Conservation (phyloP, 2,329 filamentous ascomycete species). For the Lanzia echinophila region DNA sequence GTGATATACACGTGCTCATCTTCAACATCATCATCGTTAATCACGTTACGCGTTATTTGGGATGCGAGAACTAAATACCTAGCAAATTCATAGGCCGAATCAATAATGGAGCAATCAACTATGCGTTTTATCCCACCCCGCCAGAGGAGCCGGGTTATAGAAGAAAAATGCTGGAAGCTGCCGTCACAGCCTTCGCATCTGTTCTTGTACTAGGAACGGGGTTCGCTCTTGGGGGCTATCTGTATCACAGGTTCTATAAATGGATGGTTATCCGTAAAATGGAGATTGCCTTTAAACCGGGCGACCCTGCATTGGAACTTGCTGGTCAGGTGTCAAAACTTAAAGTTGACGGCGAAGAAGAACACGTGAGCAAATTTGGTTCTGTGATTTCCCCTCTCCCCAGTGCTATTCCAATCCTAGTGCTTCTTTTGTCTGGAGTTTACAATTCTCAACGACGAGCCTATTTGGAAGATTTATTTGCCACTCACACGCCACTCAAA, state of each 20-base stretch:
- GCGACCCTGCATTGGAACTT: conserved; percentile 81
- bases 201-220: conserved; percentile 63
- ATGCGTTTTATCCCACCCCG: not conserved
- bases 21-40: no score
- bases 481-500: no score
- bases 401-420: conserved; percentile 33
- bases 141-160: conserved; percentile 8
- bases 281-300: conserved; percentile 81
- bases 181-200: conserved; percentile 68
- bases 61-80: no score
- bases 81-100: no score
- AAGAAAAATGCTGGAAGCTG: conserved; percentile 64
- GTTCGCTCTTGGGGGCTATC: conserved; percentile 62
- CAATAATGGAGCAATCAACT: not conserved
- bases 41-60: no score
- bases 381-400: no score
- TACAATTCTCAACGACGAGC: no score
- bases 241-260: conserved; percentile 83
- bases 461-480: no score
- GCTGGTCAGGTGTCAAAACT: conserved; percentile 54
- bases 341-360: conserved; percentile 31
- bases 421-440: no score
- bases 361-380: conserved; percentile 26
- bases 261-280: conserved; percentile 87
- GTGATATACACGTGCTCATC: no score